Conservation (phyloP, 371 early-diverging fungal species). For the Mortierella sp. region DNA sequence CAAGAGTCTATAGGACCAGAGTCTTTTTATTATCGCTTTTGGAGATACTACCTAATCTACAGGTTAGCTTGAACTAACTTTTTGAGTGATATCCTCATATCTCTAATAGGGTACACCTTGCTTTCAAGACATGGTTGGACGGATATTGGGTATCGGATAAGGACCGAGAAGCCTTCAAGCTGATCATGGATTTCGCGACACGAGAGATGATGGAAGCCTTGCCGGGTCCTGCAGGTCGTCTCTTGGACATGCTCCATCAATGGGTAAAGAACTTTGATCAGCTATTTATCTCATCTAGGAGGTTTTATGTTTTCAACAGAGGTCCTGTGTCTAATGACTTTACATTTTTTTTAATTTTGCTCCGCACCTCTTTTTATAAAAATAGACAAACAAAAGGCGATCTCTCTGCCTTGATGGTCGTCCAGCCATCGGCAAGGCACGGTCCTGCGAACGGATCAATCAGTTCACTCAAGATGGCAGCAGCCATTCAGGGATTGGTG, state of each 20-base stretch:
- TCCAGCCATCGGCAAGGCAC: slow-evolving; percentile 15
- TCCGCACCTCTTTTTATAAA: background rate
- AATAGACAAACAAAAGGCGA: slow-evolving; percentile 24
- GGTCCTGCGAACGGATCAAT: slow-evolving; percentile 31
- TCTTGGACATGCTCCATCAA: slow-evolving; percentile 41
- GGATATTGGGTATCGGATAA: slow-evolving; percentile 42
- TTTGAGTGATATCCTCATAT: too few species aligned
- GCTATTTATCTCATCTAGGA: background rate
- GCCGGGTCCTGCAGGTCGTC: slow-evolving; percentile 45
- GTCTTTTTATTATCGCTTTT: too few species aligned
- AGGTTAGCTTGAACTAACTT: too few species aligned
- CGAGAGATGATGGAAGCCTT: slow-evolving; percentile 67
- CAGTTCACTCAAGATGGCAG: slow-evolving; percentile 8
- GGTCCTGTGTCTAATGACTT: background rate
- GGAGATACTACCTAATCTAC: too few species aligned
- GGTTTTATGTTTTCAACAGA: background rate
- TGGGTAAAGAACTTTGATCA: slow-evolving; percentile 24
- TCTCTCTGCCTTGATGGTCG: slow-evolving; percentile 19
- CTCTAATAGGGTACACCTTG: slow-evolving; percentile 30
- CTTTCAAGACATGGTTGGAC: slow-evolving; percentile 48
- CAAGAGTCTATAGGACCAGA: background rate
- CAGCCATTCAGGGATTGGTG: background rate
- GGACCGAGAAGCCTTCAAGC: slow-evolving; percentile 73
- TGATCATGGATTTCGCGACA: slow-evolving; percentile 82
- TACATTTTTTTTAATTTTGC: background rate